Percentiles rank a stretch among this genome's conserved stretches.
These are phyloP conservation scores for Ophiostoma sp. DNA, from an alignment of 2,329 filamentous ascomycete genomes.

Conservation along the genomic window DNA sequence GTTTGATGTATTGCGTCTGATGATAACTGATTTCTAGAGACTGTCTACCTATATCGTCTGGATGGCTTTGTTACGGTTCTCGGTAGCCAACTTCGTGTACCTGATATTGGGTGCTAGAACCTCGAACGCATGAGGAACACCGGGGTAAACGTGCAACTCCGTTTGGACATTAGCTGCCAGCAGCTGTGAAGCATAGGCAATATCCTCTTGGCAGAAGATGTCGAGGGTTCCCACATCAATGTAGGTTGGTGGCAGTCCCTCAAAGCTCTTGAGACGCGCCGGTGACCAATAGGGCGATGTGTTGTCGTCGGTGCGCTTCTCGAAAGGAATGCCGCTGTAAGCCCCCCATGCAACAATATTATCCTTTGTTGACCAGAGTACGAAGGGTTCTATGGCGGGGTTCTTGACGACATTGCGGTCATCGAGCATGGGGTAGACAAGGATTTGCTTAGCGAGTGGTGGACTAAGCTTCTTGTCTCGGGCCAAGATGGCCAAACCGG, in stretches of 20 bases:
- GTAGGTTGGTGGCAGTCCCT: not conserved
- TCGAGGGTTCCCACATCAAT: slow-evolving; percentile 9
- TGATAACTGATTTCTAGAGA: not conserved
- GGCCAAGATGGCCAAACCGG: not conserved
- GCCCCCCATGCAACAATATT: not conserved
- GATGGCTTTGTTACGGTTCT: not conserved
- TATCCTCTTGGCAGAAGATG: not conserved
- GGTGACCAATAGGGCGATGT: not conserved
- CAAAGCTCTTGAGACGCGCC: not conserved
- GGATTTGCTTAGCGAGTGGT: slow-evolving; percentile 8
- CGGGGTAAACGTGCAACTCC: slow-evolving; percentile 11
- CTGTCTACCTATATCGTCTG: not conserved
- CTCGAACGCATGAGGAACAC: slow-evolving; percentile 13
- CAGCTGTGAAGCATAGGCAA: slow-evolving; percentile 1
- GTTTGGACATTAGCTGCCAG: slow-evolving; percentile 1
- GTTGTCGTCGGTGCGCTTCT: not conserved
- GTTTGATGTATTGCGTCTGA: too few species aligned
- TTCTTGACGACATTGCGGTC: not conserved
- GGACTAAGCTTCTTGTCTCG: slow-evolving; percentile 3
- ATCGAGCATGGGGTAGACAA: slow-evolving; percentile 15
- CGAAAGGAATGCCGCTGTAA: not conserved
- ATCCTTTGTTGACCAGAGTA: not conserved
- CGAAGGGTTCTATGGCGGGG: not conserved
- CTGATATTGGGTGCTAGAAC: not conserved
- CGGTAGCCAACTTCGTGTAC: not conserved